Conservation (phyloP, 768 basidiomycete genomes). For the Obba rivulosa region DNA sequence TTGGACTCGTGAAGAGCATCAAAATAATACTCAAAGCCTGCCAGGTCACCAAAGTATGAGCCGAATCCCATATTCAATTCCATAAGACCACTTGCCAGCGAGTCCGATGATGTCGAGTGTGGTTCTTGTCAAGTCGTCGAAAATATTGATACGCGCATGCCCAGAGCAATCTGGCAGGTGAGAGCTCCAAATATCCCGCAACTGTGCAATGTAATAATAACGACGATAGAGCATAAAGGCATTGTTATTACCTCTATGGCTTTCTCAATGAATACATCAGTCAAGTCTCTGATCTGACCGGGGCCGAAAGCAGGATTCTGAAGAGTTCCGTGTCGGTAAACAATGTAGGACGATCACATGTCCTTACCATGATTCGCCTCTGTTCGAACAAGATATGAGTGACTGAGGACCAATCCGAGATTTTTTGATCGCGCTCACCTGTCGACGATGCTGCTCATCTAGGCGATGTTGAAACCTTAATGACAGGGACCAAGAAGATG, state of each 20-base stretch:
- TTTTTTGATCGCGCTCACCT: constrained; percentile 19
- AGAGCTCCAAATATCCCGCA: constrained; percentile 6
- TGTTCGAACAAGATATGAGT: not conserved
- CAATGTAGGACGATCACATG: too few species aligned
- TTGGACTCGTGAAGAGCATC: constrained; percentile 23
- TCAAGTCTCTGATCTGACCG: constrained; percentile 51
- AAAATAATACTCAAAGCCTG: constrained; percentile 32
- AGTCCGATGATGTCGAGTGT: constrained; percentile 39
- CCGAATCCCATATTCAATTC: not conserved
- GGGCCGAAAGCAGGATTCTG: constrained; percentile 67
- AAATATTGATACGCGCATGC: constrained; percentile 22
- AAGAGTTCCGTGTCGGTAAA: not conserved
- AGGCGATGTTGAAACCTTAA: too few species aligned
- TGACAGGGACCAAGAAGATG: too few species aligned
- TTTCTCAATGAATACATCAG: constrained; percentile 52
- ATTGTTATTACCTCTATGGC: constrained; percentile 35
- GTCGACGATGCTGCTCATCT: constrained; percentile 32
- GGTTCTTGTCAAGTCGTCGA: constrained; percentile 27
- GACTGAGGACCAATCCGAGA: too few species aligned
- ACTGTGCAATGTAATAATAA: not conserved
- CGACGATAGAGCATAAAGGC: not conserved
- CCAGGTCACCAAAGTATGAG: constrained; percentile 51
- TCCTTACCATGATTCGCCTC: constrained; percentile 24
- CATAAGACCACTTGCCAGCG: constrained; percentile 24
- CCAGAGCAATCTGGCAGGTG: not conserved